Evolutionary conservation across 1,284 basidiomycete species (phyloP).

Genomic region (Ustilago shanxiensis): DNA sequence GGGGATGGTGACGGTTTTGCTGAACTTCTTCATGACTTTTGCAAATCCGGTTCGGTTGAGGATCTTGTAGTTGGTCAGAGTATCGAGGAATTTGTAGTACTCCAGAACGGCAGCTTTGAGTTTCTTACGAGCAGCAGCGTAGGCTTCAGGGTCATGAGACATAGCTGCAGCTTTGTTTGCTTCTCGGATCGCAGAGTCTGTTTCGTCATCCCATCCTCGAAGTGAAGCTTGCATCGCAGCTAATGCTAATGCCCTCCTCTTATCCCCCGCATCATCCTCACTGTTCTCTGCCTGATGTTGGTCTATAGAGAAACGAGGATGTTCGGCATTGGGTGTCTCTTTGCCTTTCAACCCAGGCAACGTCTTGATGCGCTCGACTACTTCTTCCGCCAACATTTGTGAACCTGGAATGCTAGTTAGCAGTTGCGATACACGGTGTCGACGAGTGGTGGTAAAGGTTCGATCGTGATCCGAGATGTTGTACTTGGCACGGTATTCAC

Average conservation of each 20-base stretch:
- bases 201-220: constrained; percentile 47
- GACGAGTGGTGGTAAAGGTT: constrained; percentile 7
- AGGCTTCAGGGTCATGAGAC: constrained; percentile 80
- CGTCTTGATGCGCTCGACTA: constrained; percentile 23
- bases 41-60: constrained; percentile 90
- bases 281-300: constrained; percentile 22
- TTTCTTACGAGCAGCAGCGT: constrained; percentile 83
- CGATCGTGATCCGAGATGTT: constrained; percentile 29
- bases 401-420: constrained; percentile 31
- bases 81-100: constrained; percentile 82
- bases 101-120: constrained; percentile 85
- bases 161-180: constrained; percentile 63
- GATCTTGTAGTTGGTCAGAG: constrained; percentile 79
- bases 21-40: constrained; percentile 90
- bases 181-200: constrained; percentile 45
- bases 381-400: constrained; percentile 15
- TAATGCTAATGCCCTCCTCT: constrained; percentile 58
- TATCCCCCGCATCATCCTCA: constrained; percentile 58
- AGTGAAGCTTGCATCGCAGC: constrained; percentile 52
- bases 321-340: background rate
- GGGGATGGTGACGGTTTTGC: constrained; percentile 81
- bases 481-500: constrained; percentile 58
- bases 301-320: constrained; percentile 16
- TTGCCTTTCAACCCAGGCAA: constrained; percentile 6
- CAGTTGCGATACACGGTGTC: constrained; percentile 28